Conservation (phyloP, 225 moss, liverwort and hornwort genomes). For the Thuidium tamariscinum region DNA sequence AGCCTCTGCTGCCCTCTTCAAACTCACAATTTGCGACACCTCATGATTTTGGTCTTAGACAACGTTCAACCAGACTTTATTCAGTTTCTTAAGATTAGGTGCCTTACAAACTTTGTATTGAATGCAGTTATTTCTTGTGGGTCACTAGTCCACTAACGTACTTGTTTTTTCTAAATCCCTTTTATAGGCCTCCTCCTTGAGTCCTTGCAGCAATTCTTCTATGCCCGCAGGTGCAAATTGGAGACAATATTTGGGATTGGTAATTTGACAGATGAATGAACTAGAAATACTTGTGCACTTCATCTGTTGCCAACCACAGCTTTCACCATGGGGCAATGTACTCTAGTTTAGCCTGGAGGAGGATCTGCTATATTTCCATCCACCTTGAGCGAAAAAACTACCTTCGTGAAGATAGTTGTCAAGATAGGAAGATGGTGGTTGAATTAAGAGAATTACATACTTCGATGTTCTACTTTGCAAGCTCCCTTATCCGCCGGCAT, state of each 20-base stretch:
- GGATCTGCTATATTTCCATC: background rate
- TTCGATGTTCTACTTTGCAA: background rate
- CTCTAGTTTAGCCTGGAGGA: background rate
- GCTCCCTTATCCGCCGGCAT: background rate
- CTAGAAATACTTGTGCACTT: background rate
- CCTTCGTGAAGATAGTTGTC: background rate
- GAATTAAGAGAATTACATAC: background rate
- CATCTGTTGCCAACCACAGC: background rate
- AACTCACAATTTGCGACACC: background rate
- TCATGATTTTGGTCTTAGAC: background rate
- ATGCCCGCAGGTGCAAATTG: too few relatives aligned
- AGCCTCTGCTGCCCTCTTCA: background rate
- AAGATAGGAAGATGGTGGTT: background rate
- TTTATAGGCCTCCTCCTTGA: too few relatives aligned
- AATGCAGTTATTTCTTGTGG: background rate
- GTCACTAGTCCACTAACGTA: background rate
- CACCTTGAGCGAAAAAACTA: background rate
- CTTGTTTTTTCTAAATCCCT: too few relatives aligned
- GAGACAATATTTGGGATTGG: background rate
- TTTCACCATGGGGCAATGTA: background rate
- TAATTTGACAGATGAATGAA: background rate
- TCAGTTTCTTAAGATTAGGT: background rate
- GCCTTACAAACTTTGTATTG: background rate
- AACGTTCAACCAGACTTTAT: background rate
- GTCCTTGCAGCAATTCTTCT: too few relatives aligned